Evolutionary conservation across 2,329 filamentous ascomycete genomes (phyloP).

Genomic region (Orbilia brochopaga): DNA sequence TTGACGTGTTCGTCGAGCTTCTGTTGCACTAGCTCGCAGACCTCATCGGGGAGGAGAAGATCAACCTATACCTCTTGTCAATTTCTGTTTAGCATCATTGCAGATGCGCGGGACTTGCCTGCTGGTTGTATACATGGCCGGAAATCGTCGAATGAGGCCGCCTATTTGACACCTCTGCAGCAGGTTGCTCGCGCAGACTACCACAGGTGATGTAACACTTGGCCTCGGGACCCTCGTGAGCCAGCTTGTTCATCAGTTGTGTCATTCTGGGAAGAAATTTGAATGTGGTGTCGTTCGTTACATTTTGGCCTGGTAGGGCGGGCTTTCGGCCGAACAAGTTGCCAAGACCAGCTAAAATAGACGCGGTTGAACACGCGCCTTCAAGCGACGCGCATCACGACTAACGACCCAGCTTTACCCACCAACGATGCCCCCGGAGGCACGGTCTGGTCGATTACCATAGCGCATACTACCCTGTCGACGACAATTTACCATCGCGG

Average conservation of each 20-base stretch:
- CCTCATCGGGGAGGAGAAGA: constrained; percentile 33
- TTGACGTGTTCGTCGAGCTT: constrained; percentile 31
- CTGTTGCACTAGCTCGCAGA: constrained; percentile 35
- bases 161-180: constrained; percentile 2
- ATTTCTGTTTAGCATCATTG: background rate
- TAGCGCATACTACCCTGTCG: background rate
- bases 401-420: constrained; percentile 4
- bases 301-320: too few relatives aligned
- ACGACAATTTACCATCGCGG: background rate
- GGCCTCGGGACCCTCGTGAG: constrained; percentile 18
- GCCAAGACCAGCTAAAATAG: background rate
- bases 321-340: too few relatives aligned
- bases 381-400: background rate
- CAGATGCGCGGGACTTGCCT: constrained; percentile 14
- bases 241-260: constrained; percentile 42
- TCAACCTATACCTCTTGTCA: constrained; percentile 31
- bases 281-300: background rate
- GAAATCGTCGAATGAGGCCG: constrained; percentile 35
- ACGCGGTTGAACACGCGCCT: background rate
- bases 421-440: background rate
- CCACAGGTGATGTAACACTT: constrained; percentile 46
- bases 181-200: background rate
- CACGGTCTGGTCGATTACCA: background rate
- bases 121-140: constrained; percentile 43
- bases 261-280: constrained; percentile 8